A percentile compares a stretch with the other conserved stretches of the same genome.
Conservation (phyloP, 371 early-diverging fungal species). For the Blakeslea trispora region DNA sequence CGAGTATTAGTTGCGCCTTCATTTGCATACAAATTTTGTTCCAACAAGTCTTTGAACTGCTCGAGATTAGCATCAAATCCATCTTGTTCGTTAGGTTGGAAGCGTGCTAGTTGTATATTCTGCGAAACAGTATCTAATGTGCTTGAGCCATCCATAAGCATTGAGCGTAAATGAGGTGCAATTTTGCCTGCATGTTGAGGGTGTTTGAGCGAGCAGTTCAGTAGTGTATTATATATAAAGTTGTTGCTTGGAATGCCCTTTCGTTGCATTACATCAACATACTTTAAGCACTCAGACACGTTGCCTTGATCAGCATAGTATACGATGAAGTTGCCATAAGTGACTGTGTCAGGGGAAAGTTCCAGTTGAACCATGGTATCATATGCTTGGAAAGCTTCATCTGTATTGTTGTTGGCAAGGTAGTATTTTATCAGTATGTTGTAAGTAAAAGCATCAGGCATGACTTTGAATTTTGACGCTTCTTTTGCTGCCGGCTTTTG, state of each 20-base stretch:
- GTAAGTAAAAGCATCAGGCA: constrained; percentile 30
- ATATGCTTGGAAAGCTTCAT: constrained; percentile 32
- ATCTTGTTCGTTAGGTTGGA: neutral
- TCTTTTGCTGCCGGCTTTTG: neutral
- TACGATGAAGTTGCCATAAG: constrained; percentile 28
- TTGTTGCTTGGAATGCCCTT: constrained; percentile 30
- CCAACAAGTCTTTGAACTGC: constrained; percentile 12
- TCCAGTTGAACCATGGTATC: constrained; percentile 28
- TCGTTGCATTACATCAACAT: constrained; percentile 30
- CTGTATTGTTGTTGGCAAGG: constrained; percentile 13
- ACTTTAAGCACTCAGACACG: constrained; percentile 24
- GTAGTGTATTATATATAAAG: constrained; percentile 28
- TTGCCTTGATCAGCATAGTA: constrained; percentile 26
- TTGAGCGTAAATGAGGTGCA: constrained; percentile 11
- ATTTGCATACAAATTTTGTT: constrained; percentile 1
- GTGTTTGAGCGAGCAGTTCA: constrained; percentile 22
- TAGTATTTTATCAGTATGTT: constrained; percentile 30
- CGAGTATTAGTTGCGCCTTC: constrained; percentile 19
- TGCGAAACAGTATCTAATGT: constrained; percentile 20
- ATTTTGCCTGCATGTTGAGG: constrained; percentile 19
- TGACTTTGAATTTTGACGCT: constrained; percentile 8
- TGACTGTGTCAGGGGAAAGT: constrained; percentile 23
- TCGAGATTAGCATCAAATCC: constrained; percentile 15
- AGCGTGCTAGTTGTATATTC: constrained; percentile 16
- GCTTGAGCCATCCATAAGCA: constrained; percentile 16